phyloP scores from a whole-genome alignment of 306 rosid genomes.

The Ochetophila trinervis region DNA sequence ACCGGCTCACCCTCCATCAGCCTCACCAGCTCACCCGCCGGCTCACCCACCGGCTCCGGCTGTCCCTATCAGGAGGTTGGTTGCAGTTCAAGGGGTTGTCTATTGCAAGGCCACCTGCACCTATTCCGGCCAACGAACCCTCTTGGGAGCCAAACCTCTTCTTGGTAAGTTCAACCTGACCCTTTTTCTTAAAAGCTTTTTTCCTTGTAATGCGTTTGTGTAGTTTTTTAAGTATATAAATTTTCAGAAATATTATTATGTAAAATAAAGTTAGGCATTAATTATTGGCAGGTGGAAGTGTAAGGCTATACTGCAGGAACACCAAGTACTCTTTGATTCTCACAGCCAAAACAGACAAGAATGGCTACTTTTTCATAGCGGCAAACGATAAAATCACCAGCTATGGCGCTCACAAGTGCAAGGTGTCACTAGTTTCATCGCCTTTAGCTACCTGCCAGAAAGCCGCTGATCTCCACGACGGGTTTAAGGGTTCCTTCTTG shows the following conservation, averaged over 20 bases:
- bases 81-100: constrained; percentile 90
- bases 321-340: constrained; percentile 36
- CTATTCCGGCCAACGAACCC: constrained; percentile 54
- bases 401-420: constrained; percentile 70
- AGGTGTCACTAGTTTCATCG: constrained; percentile 42
- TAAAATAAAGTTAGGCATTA: background rate
- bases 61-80: constrained; percentile 45
- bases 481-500: constrained; percentile 47
- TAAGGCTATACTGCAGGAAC: constrained; percentile 70
- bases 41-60: constrained; percentile 20
- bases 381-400: constrained; percentile 61
- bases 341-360: constrained; percentile 50
- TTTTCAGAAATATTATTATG: background rate
- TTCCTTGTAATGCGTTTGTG: too few species aligned
- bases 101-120: constrained; percentile 66
- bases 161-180: constrained; percentile 35
- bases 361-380: constrained; percentile 71
- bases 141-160: constrained; percentile 50
- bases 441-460: constrained; percentile 40
- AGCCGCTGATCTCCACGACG: constrained; percentile 55
- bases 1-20: constrained; percentile 29
- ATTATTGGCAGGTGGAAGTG: constrained; percentile 53
- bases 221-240: background rate
- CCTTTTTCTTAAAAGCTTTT: background rate
- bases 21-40: constrained; percentile 17